Percentiles rank a stretch among this genome's conserved stretches.
phyloP scores from a whole-genome alignment of 164 flowering plant species.

The Stephania japonica region DNA sequence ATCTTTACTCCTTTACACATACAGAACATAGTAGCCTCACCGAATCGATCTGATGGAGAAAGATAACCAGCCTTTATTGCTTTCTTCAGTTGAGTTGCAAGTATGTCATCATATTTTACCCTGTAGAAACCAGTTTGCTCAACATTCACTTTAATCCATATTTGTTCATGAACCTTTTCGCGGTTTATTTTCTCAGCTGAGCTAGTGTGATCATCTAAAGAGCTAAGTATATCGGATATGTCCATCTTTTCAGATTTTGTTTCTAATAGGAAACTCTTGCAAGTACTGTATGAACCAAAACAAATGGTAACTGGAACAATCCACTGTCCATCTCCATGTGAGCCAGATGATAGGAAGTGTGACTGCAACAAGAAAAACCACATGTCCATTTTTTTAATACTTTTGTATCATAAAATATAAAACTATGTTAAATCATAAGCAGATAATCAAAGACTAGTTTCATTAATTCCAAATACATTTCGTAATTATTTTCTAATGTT shows the following conservation, averaged over 20 bases:
- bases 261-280: constrained; percentile 54
- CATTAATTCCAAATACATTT: too few species aligned
- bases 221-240: constrained; percentile 30
- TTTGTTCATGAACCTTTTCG: neutral
- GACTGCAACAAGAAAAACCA: constrained; percentile 42
- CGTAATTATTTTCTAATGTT: too few species aligned
- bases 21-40: constrained; percentile 28
- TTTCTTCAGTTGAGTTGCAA: constrained; percentile 57
- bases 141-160: constrained; percentile 82
- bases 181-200: constrained; percentile 2
- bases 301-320: constrained; percentile 84
- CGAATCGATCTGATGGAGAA: constrained; percentile 79
- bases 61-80: constrained; percentile 61
- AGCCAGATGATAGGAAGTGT: constrained; percentile 74
- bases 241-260: constrained; percentile 38
- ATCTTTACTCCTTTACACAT: neutral
- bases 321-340: constrained; percentile 81
- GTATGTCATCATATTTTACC: too few species aligned
- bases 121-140: too few species aligned
- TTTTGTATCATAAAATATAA: too few species aligned
- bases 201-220: constrained; percentile 16
- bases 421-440: too few species aligned
- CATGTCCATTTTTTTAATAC: too few species aligned
- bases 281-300: constrained; percentile 65
- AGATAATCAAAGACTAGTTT: too few species aligned